Conservation (phyloP, 208 protist species). For the Leishmania braziliensis region DNA sequence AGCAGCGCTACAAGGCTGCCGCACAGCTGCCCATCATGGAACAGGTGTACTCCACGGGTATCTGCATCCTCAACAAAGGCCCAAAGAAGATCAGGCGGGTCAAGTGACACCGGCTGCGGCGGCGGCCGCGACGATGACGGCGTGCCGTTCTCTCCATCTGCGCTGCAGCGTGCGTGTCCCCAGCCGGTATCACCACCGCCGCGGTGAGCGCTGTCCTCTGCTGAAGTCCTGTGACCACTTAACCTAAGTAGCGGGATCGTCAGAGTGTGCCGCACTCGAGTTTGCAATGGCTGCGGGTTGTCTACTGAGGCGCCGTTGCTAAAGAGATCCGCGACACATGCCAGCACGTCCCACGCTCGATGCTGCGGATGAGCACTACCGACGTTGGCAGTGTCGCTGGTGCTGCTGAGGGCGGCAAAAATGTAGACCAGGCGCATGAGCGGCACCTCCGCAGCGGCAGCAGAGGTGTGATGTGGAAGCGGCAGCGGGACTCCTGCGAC, state of each 20-base stretch:
- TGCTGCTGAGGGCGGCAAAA: not conserved
- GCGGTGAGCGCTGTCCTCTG: not conserved
- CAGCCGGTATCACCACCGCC: not conserved
- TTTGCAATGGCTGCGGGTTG: not conserved
- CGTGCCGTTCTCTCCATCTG: not conserved
- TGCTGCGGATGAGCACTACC: not conserved
- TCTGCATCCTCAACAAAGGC: conserved; percentile 21
- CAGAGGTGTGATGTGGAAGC: not conserved
- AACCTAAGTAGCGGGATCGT: not conserved
- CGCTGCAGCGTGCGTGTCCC: not conserved
- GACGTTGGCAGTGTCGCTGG: not conserved
- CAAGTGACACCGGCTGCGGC: not conserved
- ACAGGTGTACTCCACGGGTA: not conserved
- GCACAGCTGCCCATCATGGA: not conserved
- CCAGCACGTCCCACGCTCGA: conserved; percentile 3
- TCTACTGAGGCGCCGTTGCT: not conserved
- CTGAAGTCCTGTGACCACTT: not conserved
- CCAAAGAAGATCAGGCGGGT: conserved; percentile 25
- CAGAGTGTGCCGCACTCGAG: not conserved
- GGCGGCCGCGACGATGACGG: not conserved
- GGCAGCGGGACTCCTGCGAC: conserved; percentile 6
- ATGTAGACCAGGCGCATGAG: conserved; percentile 9
- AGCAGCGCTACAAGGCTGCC: conserved; percentile 19
- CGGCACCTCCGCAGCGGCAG: not conserved
- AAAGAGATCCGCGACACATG: conserved; percentile 6